Evolutionary conservation across 2,329 filamentous ascomycete genomes (phyloP).

Genomic region (Teratosphaeria epicoccoides): DNA sequence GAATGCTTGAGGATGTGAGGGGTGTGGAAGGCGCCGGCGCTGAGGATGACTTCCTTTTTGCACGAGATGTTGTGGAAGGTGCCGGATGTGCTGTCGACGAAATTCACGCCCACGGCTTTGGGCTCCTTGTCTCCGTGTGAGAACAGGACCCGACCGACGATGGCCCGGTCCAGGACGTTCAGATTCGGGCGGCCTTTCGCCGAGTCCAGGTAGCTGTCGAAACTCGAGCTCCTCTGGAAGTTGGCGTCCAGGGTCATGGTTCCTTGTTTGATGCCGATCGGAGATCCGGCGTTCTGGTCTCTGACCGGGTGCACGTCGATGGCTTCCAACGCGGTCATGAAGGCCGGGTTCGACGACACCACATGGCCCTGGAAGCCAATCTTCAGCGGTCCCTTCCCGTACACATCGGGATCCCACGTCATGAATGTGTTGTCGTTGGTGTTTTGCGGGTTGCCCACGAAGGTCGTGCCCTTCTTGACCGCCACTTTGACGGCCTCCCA

Average conservation of each 20-base stretch:
- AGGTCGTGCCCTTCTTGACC: background rate
- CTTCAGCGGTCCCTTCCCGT: constrained; percentile 15
- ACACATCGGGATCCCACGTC: background rate
- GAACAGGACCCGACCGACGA: constrained; percentile 19
- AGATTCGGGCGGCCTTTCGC: constrained; percentile 20
- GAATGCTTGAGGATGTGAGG: constrained; percentile 29
- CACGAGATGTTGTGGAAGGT: constrained; percentile 3
- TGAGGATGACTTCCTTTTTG: constrained; percentile 32
- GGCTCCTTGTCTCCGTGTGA: too few species aligned
- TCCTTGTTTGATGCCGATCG: background rate
- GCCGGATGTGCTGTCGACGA: background rate
- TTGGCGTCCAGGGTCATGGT: background rate
- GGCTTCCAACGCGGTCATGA: constrained; percentile 15
- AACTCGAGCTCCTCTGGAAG: constrained; percentile 4
- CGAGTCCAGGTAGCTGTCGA: constrained; percentile 24
- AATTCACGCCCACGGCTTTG: constrained; percentile 6
- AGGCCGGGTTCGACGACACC: constrained; percentile 7
- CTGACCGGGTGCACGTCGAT: constrained; percentile 5
- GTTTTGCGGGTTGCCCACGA: background rate
- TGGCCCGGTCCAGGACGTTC: constrained; percentile 22
- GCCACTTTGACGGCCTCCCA: background rate
- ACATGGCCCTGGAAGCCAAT: constrained; percentile 8
- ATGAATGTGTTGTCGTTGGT: background rate
- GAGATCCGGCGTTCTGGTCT: background rate
- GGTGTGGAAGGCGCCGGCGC: constrained; percentile 33